Base-by-base conservation (phyloP, 345 rosid genomes). In the Aegle marmelos region DNA sequence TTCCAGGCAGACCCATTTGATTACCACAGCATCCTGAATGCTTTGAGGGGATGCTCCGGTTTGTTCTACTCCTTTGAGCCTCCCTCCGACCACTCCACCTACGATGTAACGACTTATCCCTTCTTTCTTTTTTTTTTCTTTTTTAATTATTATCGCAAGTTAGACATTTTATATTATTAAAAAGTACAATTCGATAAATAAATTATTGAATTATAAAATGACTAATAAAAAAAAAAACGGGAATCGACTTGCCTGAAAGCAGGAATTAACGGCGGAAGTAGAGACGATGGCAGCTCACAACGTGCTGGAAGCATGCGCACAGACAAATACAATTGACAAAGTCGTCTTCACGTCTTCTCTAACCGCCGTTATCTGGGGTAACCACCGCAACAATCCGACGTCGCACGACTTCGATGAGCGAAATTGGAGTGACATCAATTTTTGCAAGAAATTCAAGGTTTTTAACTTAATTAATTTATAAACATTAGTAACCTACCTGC, bases 251-350 rank as follows among this genome's bases (percentile, higher is more conserved):
- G 36, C 14, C 0, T 6, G 70, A 34, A 34, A 36, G 75, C 87
- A 91, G 92, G 95, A 91, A 65, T 79, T 53, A 17, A 88, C 85
- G 91, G 85, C 90, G 34, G 95, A 91, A 41, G 88, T 86, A 39
- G 93, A 91, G 80, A 93, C 84, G 5, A 79, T 89, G 73, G 92
- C 93, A 34, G 92, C 95, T 0, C 93, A 90, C 63, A 91, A 91
- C 62, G 91, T 85, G 79, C 68, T 91, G 13, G 95, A 91, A 75
- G 95, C 95, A 7, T 91, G 95, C 24, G 92, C 92, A 8, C 91
- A 85, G 39, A 86, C 87, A 0, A 91, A 85, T 5, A 88, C 88
- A 4, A 86, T 91, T 0, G 83, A 87, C 70, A 90, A 90, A 85
- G 93, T 91, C 11, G 92, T 91, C 58, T 90, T 91, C 85, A 83